Evolutionary conservation across 2,329 filamentous ascomycete species (phyloP).

Genomic region (Apiospora marii): DNA sequence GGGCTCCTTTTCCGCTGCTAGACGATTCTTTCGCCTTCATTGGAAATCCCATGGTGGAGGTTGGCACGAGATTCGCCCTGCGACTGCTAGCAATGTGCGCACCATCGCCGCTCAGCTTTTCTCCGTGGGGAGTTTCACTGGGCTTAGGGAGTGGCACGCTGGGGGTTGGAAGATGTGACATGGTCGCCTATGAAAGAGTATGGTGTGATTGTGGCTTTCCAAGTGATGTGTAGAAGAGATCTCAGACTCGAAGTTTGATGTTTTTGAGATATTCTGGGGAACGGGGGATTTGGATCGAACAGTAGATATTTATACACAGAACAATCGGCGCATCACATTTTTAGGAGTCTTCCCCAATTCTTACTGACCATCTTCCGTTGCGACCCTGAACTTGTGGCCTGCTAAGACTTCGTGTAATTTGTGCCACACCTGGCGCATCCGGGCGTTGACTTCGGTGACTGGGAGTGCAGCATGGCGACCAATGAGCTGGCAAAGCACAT

Average conservation of each 20-base stretch:
- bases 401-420: neutral
- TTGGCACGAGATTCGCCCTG: neutral
- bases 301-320: conserved; percentile 5
- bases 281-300: neutral
- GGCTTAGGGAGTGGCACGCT: neutral
- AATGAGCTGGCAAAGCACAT: neutral
- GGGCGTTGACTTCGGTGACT: neutral
- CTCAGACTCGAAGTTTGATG: neutral
- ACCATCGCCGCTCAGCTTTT: neutral
- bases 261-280: neutral
- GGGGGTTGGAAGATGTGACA: neutral
- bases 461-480: neutral
- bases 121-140: neutral
- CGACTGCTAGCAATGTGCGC: neutral
- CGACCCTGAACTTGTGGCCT: neutral
- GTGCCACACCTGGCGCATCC: neutral
- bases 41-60: neutral
- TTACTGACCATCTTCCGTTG: neutral
- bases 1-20: neutral
- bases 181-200: neutral
- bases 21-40: neutral
- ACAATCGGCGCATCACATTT: neutral
- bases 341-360: neutral
- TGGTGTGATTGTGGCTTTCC: neutral
- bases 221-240: neutral